Percentiles rank a stretch among this genome's conserved stretches.
phyloP scores from a whole-genome alignment of 768 basidiomycete species.

The Lenzites betulinus region DNA sequence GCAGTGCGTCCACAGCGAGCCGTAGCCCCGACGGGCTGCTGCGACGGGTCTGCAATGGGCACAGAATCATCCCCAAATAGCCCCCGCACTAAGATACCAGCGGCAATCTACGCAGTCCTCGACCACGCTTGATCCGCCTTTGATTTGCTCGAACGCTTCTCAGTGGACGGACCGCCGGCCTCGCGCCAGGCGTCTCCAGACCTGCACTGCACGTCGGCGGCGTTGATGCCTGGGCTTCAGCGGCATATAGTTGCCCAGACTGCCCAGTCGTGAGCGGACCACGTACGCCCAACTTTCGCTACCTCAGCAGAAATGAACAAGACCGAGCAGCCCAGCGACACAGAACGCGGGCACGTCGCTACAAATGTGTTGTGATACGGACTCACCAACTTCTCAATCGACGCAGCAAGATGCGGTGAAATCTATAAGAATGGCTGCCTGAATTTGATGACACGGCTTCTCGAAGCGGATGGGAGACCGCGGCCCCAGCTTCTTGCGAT shows the following conservation, averaged over 20 bases:
- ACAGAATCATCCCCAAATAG: slow-evolving; percentile 6
- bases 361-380: not conserved
- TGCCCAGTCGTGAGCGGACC: too few species aligned
- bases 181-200: not conserved
- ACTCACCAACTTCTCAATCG: not conserved
- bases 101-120: slow-evolving; percentile 21
- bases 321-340: not conserved
- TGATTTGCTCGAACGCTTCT: slow-evolving; percentile 14
- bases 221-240: slow-evolving; percentile 1
- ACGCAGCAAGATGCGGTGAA: not conserved
- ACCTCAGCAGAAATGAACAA: not conserved
- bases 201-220: slow-evolving; percentile 12
- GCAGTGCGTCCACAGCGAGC: not conserved
- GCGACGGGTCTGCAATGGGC: not conserved
- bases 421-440: not conserved
- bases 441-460: slow-evolving; percentile 8
- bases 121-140: slow-evolving; percentile 18
- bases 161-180: slow-evolving; percentile 3
- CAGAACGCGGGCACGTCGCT: not conserved
- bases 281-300: not conserved
- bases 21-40: not conserved
- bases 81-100: slow-evolving; percentile 8
- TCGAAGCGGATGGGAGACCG: slow-evolving; percentile 1
- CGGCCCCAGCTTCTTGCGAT: not conserved
- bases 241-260: not conserved